Percentiles rank a stretch among this genome's conserved stretches.
These are phyloP conservation scores for Dipteronia dyeriana DNA, from an alignment of 345 rosid genomes.

Conservation along the genomic window DNA sequence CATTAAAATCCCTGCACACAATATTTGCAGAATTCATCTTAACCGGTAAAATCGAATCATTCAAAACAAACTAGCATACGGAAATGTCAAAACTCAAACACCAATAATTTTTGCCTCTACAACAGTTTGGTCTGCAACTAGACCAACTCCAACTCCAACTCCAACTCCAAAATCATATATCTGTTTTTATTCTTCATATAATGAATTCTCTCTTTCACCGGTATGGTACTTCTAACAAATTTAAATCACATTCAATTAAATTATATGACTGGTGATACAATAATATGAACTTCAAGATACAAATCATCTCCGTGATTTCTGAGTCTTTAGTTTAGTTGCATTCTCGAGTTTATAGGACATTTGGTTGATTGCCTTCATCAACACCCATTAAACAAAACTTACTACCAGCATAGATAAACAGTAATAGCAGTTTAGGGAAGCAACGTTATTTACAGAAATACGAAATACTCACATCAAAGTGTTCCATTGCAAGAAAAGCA, in stretches of 20 bases:
- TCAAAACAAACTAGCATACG: too few relatives aligned
- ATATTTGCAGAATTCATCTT: constrained; percentile 12
- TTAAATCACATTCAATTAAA: too few relatives aligned
- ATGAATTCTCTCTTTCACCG: too few relatives aligned
- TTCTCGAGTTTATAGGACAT: background rate
- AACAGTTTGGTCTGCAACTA: background rate
- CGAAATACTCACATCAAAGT: constrained; percentile 57
- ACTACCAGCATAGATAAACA: background rate
- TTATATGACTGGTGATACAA: too few relatives aligned
- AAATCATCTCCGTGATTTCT: too few relatives aligned
- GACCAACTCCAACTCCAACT: background rate
- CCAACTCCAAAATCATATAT: background rate
- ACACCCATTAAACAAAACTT: background rate
- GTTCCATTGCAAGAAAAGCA: constrained; percentile 45
- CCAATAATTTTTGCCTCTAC: background rate
- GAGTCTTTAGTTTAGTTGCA: too few relatives aligned
- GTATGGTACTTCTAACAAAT: too few relatives aligned
- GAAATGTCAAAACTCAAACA: too few relatives aligned
- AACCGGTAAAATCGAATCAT: background rate
- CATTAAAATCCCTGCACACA: constrained; percentile 53
- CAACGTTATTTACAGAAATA: constrained; percentile 13
- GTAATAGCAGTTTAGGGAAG: background rate
- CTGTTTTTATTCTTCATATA: too few relatives aligned
- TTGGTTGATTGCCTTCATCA: background rate
- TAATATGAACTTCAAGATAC: too few relatives aligned